phyloP scores from a whole-genome alignment of 1,284 basidiomycete species.

The Puccinia horiana region DNA sequence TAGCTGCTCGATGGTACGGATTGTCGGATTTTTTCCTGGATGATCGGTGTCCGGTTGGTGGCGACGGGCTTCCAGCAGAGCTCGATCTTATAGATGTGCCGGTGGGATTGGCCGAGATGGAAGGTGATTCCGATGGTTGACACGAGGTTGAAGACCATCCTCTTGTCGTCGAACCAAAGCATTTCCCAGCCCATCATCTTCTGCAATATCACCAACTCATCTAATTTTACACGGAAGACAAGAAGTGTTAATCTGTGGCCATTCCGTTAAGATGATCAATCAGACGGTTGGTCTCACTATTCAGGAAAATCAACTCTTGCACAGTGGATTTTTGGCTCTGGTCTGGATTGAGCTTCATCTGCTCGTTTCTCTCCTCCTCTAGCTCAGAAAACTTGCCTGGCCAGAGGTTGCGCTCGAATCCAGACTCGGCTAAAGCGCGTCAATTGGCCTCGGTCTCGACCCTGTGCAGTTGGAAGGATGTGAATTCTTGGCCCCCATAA shows the following conservation, averaged over 20 bases:
- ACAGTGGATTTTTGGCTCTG: slow-evolving; percentile 39
- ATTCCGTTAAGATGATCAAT: background rate
- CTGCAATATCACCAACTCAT: slow-evolving; percentile 40
- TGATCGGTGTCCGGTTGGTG: background rate
- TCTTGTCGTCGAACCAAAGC: slow-evolving; percentile 28
- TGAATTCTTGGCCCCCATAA: no score
- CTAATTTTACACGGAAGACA: slow-evolving; percentile 4
- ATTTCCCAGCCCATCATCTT: slow-evolving; percentile 45
- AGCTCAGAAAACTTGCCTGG: slow-evolving; percentile 30
- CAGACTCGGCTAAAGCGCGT: slow-evolving; percentile 32
- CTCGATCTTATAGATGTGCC: slow-evolving; percentile 28
- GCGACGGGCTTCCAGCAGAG: background rate
- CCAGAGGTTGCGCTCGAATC: slow-evolving; percentile 43
- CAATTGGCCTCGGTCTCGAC: slow-evolving; percentile 34
- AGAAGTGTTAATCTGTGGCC: background rate
- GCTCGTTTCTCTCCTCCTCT: slow-evolving; percentile 36
- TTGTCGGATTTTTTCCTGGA: background rate
- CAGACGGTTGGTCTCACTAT: slow-evolving; percentile 7
- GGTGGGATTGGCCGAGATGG: background rate
- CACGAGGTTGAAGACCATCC: slow-evolving; percentile 29
- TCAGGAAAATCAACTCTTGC: slow-evolving; percentile 33
- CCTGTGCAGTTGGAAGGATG: no score
- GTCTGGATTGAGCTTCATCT: slow-evolving; percentile 23
- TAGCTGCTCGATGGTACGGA: slow-evolving; percentile 8
- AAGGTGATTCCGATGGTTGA: slow-evolving; percentile 12